Evolutionary conservation across 2,329 filamentous ascomycete genomes (phyloP), one percentile per base, ranked within the genome.

Genomic region (Botrytis fragariae): DNA sequence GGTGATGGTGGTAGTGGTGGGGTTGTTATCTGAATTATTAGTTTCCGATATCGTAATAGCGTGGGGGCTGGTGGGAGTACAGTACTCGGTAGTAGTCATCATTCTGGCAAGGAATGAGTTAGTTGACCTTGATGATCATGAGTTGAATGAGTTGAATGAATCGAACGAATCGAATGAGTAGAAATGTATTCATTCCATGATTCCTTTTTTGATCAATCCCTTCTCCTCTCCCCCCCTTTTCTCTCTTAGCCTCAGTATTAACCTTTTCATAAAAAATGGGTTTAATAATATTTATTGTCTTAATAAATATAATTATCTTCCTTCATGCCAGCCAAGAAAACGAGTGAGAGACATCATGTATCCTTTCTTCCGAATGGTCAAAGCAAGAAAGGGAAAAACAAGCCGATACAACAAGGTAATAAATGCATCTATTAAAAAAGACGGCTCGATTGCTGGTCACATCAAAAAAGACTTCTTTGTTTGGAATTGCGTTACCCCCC

Each of bases 351-450:
- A 35, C 59, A 9, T 22, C 20, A 29, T 48, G 37, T 44, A 39
- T 22, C n/a, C 35, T 42, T 51, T 37, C 64, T 68, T 54, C 64
- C 64, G 64, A 68, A 54, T 54, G 25, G 64, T 51, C 59, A 61
- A 25, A 37, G 37, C 25, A 37, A 62, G 37, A n/a, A 7, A n/a
- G 48, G 48, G 32, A 61, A n/a, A 39, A 16, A 8, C 29, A 59
- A 39, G 20, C 20, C 35, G 60, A n/a, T n/a, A 42, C 25, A 25
- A 39, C 3, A 39, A 37, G 22, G 25, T 9, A 29, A 7, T 62
- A 12, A 62, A 42, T n/a, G 25, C 14, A 51, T n/a, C 48, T 14
- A n/a, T n/a, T 4, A 29, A 18, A 1, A 20, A 29, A 62, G 25
- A 42, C 35, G 35, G 60, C 60, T 42, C 25, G 37, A 10, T 42